Conservation (phyloP, 1,139 yeast genomes). For the Scheffersomyces stambukii region DNA sequence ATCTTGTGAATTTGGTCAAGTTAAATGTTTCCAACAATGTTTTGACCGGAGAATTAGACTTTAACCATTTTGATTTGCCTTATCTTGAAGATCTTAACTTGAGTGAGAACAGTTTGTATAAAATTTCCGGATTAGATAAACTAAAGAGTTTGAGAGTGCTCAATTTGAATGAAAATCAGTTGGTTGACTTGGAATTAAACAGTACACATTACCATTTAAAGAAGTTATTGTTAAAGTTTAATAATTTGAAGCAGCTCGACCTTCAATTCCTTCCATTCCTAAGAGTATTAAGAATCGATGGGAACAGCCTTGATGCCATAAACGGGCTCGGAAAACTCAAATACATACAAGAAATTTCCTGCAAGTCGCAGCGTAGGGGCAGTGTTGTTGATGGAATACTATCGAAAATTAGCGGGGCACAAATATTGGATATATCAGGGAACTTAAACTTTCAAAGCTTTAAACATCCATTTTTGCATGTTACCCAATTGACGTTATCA, state of each 20-base stretch:
- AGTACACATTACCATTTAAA: conserved; percentile 28
- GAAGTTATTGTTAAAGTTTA: conserved; percentile 41
- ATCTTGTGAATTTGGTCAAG: conserved; percentile 34
- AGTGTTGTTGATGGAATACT: conserved; percentile 18
- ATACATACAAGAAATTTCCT: conserved; percentile 40
- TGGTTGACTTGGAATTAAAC: conserved; percentile 21
- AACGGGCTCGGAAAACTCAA: conserved; percentile 26
- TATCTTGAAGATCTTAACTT: conserved; percentile 44
- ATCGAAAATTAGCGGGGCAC: conserved; percentile 16
- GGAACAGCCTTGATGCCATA: conserved; percentile 28
- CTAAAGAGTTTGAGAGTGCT: conserved; percentile 34
- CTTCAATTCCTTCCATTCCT: conserved; percentile 32
- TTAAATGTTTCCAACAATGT: conserved; percentile 43
- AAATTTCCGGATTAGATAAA: conserved; percentile 31
- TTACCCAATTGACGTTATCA: conserved; percentile 37
- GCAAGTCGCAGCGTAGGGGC: conserved; percentile 28
- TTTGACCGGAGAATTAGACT: conserved; percentile 35
- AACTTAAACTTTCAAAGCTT: conserved; percentile 13
- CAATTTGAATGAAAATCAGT: conserved; percentile 40
- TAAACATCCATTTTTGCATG: conserved; percentile 26
- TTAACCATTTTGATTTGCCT: conserved; percentile 28
- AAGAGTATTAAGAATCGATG: conserved; percentile 45
- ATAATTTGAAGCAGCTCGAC: conserved; percentile 29
- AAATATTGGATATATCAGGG: conserved; percentile 38
- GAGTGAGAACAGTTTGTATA: conserved; percentile 36